Percentiles rank a stretch among this genome's conserved stretches.
Conservation (phyloP, 345 rosid genomes). For the Ceriops decandra region DNA sequence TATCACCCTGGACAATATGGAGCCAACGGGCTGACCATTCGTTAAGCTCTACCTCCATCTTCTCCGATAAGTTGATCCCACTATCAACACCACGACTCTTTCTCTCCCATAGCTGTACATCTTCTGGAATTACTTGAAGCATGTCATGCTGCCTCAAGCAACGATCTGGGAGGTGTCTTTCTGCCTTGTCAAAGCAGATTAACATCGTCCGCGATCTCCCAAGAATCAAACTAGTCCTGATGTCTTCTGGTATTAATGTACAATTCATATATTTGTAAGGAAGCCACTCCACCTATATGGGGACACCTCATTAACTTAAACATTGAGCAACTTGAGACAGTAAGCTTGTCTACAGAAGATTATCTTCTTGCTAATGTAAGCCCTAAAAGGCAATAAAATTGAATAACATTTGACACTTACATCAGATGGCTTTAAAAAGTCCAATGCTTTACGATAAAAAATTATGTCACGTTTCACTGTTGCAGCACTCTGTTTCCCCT, state of each 20-base stretch:
- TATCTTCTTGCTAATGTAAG: neutral
- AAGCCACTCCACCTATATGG: conserved; percentile 79
- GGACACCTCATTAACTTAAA: neutral
- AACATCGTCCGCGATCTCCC: conserved; percentile 94
- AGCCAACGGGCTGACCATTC: conserved; percentile 78
- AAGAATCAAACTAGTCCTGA: conserved; percentile 51
- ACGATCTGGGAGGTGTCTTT: conserved; percentile 97
- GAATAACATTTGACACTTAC: conserved; percentile 35
- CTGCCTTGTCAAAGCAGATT: conserved; percentile 96
- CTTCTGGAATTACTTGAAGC: conserved; percentile 77
- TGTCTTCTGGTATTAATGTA: conserved; percentile 62
- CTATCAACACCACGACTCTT: conserved; percentile 97
- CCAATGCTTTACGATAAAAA: conserved; percentile 80
- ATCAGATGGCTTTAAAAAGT: conserved; percentile 65
- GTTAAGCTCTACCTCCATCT: conserved; percentile 83
- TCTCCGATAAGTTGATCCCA: conserved; percentile 82
- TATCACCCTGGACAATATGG: conserved; percentile 58
- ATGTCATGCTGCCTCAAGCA: conserved; percentile 79
- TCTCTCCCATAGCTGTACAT: conserved; percentile 83
- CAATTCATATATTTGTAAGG: conserved; percentile 71
- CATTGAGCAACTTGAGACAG: neutral
- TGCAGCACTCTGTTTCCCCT: conserved; percentile 93
- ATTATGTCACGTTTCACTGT: conserved; percentile 83
- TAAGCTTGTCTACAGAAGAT: conserved; percentile 47
- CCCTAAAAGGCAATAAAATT: neutral